Evolutionary conservation across 2,329 filamentous ascomycete species (phyloP), one percentile per base, ranked within the genome.

Genomic region (Cytospora leucostoma): DNA sequence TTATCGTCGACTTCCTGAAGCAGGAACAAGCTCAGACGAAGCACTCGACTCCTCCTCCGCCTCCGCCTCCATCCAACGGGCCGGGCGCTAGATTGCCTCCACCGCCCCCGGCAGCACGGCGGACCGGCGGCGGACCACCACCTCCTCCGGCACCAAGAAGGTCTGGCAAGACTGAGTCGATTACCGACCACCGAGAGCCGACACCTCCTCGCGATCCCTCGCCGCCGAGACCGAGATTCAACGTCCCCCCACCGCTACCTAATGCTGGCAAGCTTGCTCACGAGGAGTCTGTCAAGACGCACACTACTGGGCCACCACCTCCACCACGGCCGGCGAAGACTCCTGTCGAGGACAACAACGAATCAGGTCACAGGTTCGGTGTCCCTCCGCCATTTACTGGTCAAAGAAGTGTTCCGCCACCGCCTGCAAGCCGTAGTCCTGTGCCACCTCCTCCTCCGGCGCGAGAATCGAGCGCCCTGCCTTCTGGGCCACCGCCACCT

Each of bases 261-360:
- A 93, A 97, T 74, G 95, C 95, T 63, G 95, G 95, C 44, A 96
- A 92, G 76, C 95, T 87, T 72, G 92, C 90, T 4, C 82, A 88
- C 77, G 76, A 61, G 73, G 83, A 74, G 69, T 79, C 71, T 75
- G 81, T 71, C 73, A 79, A 68, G 71, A 72, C 69, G 61, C 82
- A 80, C 11, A 80, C 80, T 56, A 80, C 86, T 35, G 88, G 84
- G 1, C 88, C 89, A 34, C 85, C 87, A 32, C 88, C 89, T 44
- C 88, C 89, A 12, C 88, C 86, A 15, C 79, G 86, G 63, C 89
- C 89, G 12, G 84, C 88, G 4, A 91, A 92, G 75, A 87, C 86
- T 8, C 84, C 90, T 1, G 78, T 92, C 58, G 88, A 92, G 49
- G 90, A 93, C 33, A 79, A 80, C 13, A 82, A 85, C 61, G 80